These are phyloP conservation scores for Leishmania tarentolae DNA, from an alignment of 208 protist genomes.

Conservation along the genomic window DNA sequence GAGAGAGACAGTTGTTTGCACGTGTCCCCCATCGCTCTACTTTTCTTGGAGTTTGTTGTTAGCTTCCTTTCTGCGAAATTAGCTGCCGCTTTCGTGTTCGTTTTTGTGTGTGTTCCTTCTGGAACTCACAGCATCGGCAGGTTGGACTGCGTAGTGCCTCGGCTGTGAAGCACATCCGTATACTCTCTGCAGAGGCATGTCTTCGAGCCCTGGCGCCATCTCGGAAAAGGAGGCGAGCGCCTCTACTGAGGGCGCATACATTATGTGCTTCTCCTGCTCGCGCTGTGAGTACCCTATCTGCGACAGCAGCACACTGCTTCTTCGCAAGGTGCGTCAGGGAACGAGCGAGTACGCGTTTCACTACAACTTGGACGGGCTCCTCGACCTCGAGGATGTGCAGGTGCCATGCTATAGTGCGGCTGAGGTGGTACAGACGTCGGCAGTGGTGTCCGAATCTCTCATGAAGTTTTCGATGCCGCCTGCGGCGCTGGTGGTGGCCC, in stretches of 20 bases:
- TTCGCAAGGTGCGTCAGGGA: slow-evolving; percentile 38
- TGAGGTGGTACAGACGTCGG: slow-evolving; percentile 52
- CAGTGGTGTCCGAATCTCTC: slow-evolving; percentile 61
- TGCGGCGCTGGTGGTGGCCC: slow-evolving; percentile 49
- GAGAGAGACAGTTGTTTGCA: neutral
- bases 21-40: neutral
- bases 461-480: slow-evolving; percentile 58
- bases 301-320: slow-evolving; percentile 47
- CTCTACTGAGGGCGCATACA: slow-evolving; percentile 1
- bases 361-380: slow-evolving; percentile 75
- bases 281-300: slow-evolving; percentile 86
- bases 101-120: neutral
- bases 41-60: too few species aligned
- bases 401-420: slow-evolving; percentile 86
- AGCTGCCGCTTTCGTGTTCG: neutral
- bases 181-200: neutral
- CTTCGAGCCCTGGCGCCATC: neutral
- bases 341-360: slow-evolving; percentile 67
- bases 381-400: slow-evolving; percentile 57
- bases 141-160: neutral
- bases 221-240: neutral
- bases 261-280: slow-evolving; percentile 74
- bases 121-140: neutral
- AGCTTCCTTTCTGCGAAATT: neutral
- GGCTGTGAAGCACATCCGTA: neutral